Conservation (phyloP, 2,329 filamentous ascomycete genomes). For the Trichothecium roseum region DNA sequence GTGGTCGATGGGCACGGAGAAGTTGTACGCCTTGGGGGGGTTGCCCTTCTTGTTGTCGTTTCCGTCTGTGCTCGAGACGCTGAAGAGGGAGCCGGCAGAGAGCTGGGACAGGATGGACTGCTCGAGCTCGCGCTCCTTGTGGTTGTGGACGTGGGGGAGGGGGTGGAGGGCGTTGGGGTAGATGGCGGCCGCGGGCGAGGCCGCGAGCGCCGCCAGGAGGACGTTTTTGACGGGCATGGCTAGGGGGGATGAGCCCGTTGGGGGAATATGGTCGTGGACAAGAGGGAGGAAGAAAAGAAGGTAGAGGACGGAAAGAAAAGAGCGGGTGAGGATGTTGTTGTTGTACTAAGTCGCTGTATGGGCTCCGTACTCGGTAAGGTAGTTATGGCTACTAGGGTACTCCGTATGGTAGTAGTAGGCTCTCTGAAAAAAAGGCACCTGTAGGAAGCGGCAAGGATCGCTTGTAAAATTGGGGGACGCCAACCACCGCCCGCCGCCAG, state of each 20-base stretch:
- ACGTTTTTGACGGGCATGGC: not conserved
- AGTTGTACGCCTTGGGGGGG: slow-evolving; percentile 10
- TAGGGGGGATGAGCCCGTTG: not conserved
- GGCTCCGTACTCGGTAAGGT: too few species aligned
- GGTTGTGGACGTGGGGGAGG: slow-evolving; percentile 1
- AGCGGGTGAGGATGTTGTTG: too few species aligned
- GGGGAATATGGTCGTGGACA: not conserved
- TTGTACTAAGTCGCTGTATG: too few species aligned
- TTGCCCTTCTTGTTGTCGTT: not conserved
- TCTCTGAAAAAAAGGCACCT: not conserved
- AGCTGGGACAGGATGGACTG: too few species aligned
- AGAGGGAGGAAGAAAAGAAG: not conserved
- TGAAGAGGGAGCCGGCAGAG: too few species aligned
- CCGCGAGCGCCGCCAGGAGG: too few species aligned
- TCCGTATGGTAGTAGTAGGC: too few species aligned
- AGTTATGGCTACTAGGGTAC: too few species aligned
- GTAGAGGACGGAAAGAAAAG: not conserved
- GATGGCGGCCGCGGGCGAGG: not conserved
- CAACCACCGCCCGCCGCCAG: too few species aligned
- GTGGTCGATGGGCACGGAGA: slow-evolving; percentile 57
- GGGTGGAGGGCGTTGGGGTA: not conserved
- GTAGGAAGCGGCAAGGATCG: too few species aligned
- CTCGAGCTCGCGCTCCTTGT: too few species aligned
- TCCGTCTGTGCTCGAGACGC: not conserved
- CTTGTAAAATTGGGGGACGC: too few species aligned